These are phyloP conservation scores for Cucurbita argyrosperma DNA, from an alignment of 306 rosid species.

Conservation along the genomic window DNA sequence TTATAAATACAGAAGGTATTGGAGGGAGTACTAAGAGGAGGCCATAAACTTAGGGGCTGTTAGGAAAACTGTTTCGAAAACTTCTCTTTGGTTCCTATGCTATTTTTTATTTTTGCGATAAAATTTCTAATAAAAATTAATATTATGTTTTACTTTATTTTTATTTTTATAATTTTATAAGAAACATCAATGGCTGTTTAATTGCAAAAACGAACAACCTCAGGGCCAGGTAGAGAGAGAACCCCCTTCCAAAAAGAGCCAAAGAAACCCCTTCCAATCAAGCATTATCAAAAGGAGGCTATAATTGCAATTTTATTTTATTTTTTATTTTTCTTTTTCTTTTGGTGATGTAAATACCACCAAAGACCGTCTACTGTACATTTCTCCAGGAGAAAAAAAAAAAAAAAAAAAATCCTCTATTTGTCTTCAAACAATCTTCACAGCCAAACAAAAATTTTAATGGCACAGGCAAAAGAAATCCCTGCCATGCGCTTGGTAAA, in stretches of 20 bases:
- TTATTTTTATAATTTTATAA: neutral
- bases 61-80: neutral
- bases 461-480: no score
- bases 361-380: no score
- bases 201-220: neutral
- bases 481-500: no score
- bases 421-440: no score
- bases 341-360: no score
- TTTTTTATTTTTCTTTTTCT: no score
- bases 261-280: no score
- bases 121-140: neutral
- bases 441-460: no score
- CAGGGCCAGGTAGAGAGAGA: neutral
- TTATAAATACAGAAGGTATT: neutral
- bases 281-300: no score
- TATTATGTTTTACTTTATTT: neutral
- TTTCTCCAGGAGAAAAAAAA: no score
- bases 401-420: no score
- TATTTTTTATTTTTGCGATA: neutral
- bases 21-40: neutral
- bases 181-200: neutral
- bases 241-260: neutral
- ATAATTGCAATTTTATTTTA: no score
- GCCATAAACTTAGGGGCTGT: neutral
- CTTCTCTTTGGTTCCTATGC: neutral